Evolutionary conservation across 1,139 yeast species (phyloP).

Genomic region (Ogataea hybrid): DNA sequence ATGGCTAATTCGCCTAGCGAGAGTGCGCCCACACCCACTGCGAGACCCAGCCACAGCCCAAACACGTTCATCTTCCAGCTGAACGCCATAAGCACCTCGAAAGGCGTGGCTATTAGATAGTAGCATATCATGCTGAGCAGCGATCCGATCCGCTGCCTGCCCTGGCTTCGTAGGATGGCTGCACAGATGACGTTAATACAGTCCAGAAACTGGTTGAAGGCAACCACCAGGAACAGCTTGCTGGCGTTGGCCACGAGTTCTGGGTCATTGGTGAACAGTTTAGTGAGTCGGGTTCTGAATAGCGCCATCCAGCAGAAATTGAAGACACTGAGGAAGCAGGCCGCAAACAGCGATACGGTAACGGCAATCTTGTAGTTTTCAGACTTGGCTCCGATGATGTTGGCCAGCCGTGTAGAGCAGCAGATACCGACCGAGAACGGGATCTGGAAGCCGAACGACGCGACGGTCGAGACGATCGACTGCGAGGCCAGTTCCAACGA

Average conservation of each 20-base stretch:
- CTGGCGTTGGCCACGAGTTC: constrained; percentile 51
- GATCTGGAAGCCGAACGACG: constrained; percentile 76
- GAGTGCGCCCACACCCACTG: constrained; percentile 68
- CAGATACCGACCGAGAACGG: constrained; percentile 90
- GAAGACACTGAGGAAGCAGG: constrained; percentile 25
- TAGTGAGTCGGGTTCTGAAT: constrained; percentile 57
- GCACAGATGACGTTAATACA: constrained; percentile 80
- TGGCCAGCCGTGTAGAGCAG: constrained; percentile 81
- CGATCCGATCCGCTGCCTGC: constrained; percentile 82
- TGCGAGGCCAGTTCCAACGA: constrained; percentile 82
- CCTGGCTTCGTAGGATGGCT: constrained; percentile 83
- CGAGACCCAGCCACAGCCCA: constrained; percentile 87
- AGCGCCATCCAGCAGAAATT: constrained; percentile 55
- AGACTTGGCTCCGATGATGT: constrained; percentile 67
- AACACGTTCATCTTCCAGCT: constrained; percentile 47
- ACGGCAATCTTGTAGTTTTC: constrained; percentile 56
- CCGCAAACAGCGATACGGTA: constrained; percentile 55
- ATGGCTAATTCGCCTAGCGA: constrained; percentile 56
- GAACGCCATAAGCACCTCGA: constrained; percentile 65
- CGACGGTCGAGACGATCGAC: constrained; percentile 79
- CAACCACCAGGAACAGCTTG: constrained; percentile 63
- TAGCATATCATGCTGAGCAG: constrained; percentile 69
- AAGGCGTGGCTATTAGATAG: constrained; percentile 65
- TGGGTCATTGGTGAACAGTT: constrained; percentile 63
- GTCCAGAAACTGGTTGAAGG: constrained; percentile 72